Percentiles rank a stretch among this genome's conserved stretches.
phyloP scores from a whole-genome alignment of 148 eudicot genomes.

The Gaultheria prostrata region DNA sequence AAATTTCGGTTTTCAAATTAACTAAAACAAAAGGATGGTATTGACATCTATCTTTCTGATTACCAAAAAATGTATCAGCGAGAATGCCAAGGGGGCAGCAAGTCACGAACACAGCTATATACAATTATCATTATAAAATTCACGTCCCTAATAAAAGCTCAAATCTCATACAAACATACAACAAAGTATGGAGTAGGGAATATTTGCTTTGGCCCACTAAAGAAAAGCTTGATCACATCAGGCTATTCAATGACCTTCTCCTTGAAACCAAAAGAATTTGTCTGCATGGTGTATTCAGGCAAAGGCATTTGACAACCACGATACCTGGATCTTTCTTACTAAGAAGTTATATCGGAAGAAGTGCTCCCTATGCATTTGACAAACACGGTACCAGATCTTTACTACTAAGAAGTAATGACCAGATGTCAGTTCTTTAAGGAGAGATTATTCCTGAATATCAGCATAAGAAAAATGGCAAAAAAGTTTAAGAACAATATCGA shows the following conservation, averaged over 20 bases:
- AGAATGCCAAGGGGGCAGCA: not conserved
- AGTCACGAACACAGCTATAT: not conserved
- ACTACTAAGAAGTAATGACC: not conserved
- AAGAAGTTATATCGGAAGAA: not conserved
- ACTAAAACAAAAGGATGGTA: not conserved
- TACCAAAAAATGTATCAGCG: too few relatives aligned
- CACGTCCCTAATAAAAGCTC: not conserved
- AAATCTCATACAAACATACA: not conserved
- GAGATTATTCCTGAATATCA: not conserved
- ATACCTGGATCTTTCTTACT: too few relatives aligned
- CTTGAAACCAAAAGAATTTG: not conserved
- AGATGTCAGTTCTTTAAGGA: not conserved
- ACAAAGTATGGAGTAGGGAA: not conserved
- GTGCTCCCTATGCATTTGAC: slow-evolving; percentile 1
- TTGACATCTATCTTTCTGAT: not conserved
- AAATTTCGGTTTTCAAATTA: not conserved
- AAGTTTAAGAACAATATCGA: not conserved
- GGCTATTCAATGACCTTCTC: not conserved
- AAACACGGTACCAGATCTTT: not conserved
- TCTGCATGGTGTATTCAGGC: not conserved
- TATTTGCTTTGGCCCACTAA: not conserved
- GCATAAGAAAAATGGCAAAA: not conserved
- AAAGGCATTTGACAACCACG: not conserved
- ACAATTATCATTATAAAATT: not conserved
- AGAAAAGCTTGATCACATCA: not conserved